Base-by-base conservation (phyloP, 306 rosid genomes). In the Luffa aegyptiaca region DNA sequence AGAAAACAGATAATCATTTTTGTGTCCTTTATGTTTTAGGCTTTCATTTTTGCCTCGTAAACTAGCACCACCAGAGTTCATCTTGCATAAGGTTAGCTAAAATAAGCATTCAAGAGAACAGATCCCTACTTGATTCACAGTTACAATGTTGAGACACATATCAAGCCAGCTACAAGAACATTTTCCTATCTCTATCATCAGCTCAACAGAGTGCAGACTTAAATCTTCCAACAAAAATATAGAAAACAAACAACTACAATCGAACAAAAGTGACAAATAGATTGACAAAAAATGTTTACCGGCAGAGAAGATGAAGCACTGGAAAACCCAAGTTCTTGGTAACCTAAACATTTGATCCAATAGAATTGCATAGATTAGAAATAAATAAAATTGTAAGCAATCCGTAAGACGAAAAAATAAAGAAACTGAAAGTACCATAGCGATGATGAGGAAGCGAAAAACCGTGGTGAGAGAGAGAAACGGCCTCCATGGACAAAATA, bases 281-380 rank as follows among this genome's bases (percentile, higher is more conserved):
- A 59, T 61, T 3, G 55, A 20, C 8, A 3, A 57, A 58, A 58
- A 37, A 12, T 33, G 35, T 41, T 11, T 59, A 77, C 80, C 41
- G 57, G 39, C 31, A 77, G 71, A 45, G 57, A 62, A 41, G 31
- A 77, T 41, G 70, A 58, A 58, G 42, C 26, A 44, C 70, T 9
- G 71, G 26, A 62, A 77, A 77, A n/a, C 80, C 80, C 35, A 58
- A 62, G 68, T 26, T 77, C 80, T 17, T 77, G 70, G 4, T 4
- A 62, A 8, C 80, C 80, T 77, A 33, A 58, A 45, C 37, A 58
- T 20, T 62, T 48, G 41, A 59, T 57, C 71, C 44, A 58, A 26
- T 16, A 17, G 20, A 41, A 77, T 3, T 77, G 9, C 56, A 20
- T 7, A 35, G 6, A 76, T 55, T 14, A 76, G 53, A 14, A 26